A percentile compares a stretch with the other conserved stretches of the same genome.
These are phyloP conservation scores for Shiraia sp. DNA, from an alignment of 2,329 filamentous ascomycete genomes.

Conservation along the genomic window DNA sequence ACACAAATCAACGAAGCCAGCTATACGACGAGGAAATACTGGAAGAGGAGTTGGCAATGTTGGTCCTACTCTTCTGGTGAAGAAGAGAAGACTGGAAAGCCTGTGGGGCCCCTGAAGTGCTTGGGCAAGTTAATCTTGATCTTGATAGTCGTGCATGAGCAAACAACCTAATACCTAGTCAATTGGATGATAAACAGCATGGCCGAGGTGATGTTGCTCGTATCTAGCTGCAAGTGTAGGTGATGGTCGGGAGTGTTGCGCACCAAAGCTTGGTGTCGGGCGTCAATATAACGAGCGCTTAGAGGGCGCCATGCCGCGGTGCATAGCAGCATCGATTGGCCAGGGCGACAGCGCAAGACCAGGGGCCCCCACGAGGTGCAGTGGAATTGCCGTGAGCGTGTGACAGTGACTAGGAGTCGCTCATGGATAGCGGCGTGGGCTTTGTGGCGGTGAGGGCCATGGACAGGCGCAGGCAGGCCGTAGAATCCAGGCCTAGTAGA, in stretches of 20 bases:
- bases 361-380: constrained; percentile 28
- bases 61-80: constrained; percentile 6
- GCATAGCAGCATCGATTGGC: constrained; percentile 16
- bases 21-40: neutral
- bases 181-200: no score
- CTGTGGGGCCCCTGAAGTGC: constrained; percentile 14
- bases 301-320: constrained; percentile 10
- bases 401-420: constrained; percentile 2
- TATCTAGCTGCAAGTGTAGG: no score
- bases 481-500: neutral
- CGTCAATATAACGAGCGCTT: constrained; percentile 14
- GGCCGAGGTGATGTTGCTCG: no score
- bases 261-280: neutral
- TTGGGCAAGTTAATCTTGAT: constrained; percentile 1
- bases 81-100: constrained; percentile 22
- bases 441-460: constrained; percentile 13
- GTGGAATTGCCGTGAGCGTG: constrained; percentile 1
- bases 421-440: constrained; percentile 16
- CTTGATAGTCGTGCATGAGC: no score
- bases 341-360: constrained; percentile 22
- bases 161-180: no score
- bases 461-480: constrained; percentile 10
- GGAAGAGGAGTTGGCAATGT: constrained; percentile 8
- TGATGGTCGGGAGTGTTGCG: no score
- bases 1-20: neutral